Conservation (phyloP, 108 stramenopile species). For the Fragilariopsis cylindrus region DNA sequence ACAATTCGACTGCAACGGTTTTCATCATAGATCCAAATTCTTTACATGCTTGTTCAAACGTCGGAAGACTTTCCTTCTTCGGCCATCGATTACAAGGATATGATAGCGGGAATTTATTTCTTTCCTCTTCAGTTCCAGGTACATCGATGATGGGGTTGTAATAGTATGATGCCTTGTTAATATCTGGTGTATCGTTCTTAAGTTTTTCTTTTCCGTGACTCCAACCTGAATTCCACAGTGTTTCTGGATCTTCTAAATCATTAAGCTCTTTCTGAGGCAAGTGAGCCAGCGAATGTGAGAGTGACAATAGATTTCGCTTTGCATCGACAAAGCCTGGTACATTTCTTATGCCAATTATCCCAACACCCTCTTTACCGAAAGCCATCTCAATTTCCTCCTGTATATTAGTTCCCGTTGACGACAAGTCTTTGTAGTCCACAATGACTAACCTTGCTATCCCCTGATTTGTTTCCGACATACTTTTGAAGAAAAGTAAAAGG, state of each 20-base stretch:
- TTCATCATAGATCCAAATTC: constrained; percentile 79
- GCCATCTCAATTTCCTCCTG: constrained; percentile 22
- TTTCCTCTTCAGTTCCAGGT: constrained; percentile 78
- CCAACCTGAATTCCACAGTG: constrained; percentile 92
- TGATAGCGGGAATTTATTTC: constrained; percentile 70
- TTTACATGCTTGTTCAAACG: constrained; percentile 52
- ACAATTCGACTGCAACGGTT: constrained; percentile 54
- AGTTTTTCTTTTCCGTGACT: constrained; percentile 91
- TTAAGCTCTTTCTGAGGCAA: constrained; percentile 58
- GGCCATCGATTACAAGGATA: constrained; percentile 93
- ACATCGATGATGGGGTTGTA: constrained; percentile 82
- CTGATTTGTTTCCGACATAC: too few relatives aligned
- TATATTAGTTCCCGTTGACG: not conserved
- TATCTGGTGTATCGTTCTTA: constrained; percentile 77
- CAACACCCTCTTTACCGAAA: constrained; percentile 45
- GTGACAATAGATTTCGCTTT: constrained; percentile 64
- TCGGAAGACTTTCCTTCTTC: constrained; percentile 46
- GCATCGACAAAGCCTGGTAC: constrained; percentile 79
- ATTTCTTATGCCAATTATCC: constrained; percentile 82
- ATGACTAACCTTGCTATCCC: not conserved
- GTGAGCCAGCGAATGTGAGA: constrained; percentile 77
- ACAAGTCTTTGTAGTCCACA: not conserved
- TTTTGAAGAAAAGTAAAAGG: too few relatives aligned
- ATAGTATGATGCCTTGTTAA: constrained; percentile 87
- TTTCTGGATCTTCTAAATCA: constrained; percentile 61